Conservation (phyloP, 2,329 filamentous ascomycete genomes). For the Curvularia spicifera region DNA sequence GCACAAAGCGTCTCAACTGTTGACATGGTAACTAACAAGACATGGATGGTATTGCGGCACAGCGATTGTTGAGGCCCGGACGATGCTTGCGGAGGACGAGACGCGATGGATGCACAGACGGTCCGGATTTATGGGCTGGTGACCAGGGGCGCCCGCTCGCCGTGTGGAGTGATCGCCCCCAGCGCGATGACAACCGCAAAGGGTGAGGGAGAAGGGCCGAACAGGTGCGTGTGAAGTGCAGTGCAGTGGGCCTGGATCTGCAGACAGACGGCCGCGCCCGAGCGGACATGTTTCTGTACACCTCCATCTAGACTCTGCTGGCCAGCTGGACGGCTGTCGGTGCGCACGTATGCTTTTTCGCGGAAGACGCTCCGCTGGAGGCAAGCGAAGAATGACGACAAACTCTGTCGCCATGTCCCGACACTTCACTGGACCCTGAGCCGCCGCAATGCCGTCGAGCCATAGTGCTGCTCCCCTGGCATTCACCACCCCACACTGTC, state of each 20-base stretch:
- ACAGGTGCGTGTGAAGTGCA: background rate
- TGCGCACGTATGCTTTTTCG: constrained; percentile 9
- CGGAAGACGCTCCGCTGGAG: constrained; percentile 14
- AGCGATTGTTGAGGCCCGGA: constrained; percentile 1
- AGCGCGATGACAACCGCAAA: background rate
- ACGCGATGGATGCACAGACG: background rate
- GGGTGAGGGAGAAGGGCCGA: background rate
- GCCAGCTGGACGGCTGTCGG: constrained; percentile 1
- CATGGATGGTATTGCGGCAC: background rate
- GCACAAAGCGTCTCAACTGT: background rate
- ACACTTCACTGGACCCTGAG: background rate
- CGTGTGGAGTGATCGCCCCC: background rate
- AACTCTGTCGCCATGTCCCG: constrained; percentile 1
- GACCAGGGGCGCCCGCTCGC: background rate
- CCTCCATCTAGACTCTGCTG: constrained; percentile 3
- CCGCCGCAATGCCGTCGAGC: background rate
- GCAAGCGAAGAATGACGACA: constrained; percentile 6
- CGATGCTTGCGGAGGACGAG: background rate
- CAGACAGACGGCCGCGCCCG: background rate
- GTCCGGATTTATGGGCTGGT: background rate
- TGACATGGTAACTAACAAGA: background rate
- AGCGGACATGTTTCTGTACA: background rate
- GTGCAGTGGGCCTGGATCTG: background rate
- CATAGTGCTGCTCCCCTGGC: background rate
- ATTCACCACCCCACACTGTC: constrained; percentile 11